Conservation (phyloP, 345 rosid species). For the Corchorus capsularis region DNA sequence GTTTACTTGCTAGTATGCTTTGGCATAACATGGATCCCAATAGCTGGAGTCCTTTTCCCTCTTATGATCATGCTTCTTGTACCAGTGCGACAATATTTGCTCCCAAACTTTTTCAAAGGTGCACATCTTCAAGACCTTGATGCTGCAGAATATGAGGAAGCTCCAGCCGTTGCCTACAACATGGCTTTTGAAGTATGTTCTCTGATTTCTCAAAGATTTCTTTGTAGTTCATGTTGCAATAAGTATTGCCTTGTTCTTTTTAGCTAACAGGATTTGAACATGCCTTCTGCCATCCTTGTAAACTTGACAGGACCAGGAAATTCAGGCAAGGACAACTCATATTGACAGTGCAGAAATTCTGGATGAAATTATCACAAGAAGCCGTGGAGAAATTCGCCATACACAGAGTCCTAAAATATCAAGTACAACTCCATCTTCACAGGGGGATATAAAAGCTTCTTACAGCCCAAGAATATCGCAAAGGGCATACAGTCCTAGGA, state of each 20-base stretch:
- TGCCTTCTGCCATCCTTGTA: slow-evolving; percentile 2
- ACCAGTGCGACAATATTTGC: slow-evolving; percentile 66
- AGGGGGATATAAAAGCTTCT: slow-evolving; percentile 38
- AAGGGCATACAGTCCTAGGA: slow-evolving; percentile 45
- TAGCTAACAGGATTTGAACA: background rate
- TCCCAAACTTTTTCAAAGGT: slow-evolving; percentile 67
- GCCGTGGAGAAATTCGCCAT: slow-evolving; percentile 69
- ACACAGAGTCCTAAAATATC: slow-evolving; percentile 58
- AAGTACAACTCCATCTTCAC: slow-evolving; percentile 46
- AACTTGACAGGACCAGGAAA: slow-evolving; percentile 44
- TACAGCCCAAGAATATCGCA: slow-evolving; percentile 43
- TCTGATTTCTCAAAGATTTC: slow-evolving; percentile 8
- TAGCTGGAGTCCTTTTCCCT: slow-evolving; percentile 79
- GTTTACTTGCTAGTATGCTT: slow-evolving; percentile 63
- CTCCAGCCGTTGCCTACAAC: slow-evolving; percentile 62
- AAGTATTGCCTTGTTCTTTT: background rate
- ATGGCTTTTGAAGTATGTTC: slow-evolving; percentile 55
- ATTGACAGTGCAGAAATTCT: slow-evolving; percentile 59
- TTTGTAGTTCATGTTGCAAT: background rate
- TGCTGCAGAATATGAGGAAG: slow-evolving; percentile 78
- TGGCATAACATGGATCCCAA: slow-evolving; percentile 79
- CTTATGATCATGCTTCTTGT: slow-evolving; percentile 78
- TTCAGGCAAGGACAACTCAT: slow-evolving; percentile 33
- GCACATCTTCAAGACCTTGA: slow-evolving; percentile 78
- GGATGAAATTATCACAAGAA: slow-evolving; percentile 66